phyloP scores from a whole-genome alignment of 768 basidiomycete species.

The Flagelloscypha sp. region DNA sequence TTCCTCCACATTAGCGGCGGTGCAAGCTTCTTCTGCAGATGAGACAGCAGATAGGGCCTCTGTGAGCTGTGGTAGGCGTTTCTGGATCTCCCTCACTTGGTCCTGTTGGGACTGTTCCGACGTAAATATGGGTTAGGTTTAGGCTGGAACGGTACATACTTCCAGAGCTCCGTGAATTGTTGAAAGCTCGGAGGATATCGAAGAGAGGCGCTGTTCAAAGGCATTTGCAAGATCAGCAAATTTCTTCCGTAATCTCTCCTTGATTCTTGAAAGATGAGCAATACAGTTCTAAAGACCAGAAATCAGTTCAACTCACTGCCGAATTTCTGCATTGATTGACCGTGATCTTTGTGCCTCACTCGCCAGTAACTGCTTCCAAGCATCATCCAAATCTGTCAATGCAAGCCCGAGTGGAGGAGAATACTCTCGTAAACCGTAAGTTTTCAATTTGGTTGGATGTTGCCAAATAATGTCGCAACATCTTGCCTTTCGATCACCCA shows the following conservation, averaged over 20 bases:
- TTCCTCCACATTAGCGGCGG: constrained; percentile 87
- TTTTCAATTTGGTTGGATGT: constrained; percentile 91
- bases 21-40: constrained; percentile 67
- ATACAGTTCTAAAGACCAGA: neutral
- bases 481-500: constrained; percentile 93
- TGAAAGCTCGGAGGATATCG: constrained; percentile 64
- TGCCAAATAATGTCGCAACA: constrained; percentile 78
- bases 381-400: constrained; percentile 63
- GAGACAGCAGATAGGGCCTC: constrained; percentile 46
- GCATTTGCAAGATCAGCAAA: constrained; percentile 74
- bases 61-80: constrained; percentile 57
- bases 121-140: neutral
- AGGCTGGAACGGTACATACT: constrained; percentile 26
- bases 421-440: constrained; percentile 82
- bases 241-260: constrained; percentile 66
- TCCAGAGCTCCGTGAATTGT: constrained; percentile 71
- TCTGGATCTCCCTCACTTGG: constrained; percentile 55
- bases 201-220: constrained; percentile 60
- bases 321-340: constrained; percentile 82
- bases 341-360: constrained; percentile 74
- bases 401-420: constrained; percentile 66
- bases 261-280: constrained; percentile 48
- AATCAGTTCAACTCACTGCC: constrained; percentile 51
- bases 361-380: constrained; percentile 65
- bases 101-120: constrained; percentile 60